Conservation (phyloP, 2,329 filamentous ascomycete species). For the Stagonosporopsis rhizophila region DNA sequence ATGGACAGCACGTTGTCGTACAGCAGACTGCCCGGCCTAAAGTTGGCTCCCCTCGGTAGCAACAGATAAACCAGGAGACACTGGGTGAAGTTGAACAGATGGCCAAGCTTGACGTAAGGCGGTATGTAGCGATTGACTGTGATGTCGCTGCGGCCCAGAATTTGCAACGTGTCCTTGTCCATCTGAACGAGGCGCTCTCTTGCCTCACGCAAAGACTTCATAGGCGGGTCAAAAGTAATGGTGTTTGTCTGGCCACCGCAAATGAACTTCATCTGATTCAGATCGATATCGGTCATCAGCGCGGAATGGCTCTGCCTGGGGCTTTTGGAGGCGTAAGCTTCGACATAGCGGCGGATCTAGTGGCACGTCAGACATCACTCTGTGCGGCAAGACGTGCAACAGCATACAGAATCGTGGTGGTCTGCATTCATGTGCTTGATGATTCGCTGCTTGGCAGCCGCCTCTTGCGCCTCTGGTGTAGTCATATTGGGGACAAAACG, state of each 20-base stretch:
- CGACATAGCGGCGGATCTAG: constrained; percentile 75
- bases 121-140: constrained; percentile 61
- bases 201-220: constrained; percentile 71
- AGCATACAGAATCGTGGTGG: constrained; percentile 70
- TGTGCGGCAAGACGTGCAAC: neutral
- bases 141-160: constrained; percentile 67
- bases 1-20: constrained; percentile 54
- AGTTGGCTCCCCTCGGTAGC: constrained; percentile 40
- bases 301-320: constrained; percentile 63
- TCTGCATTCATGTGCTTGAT: constrained; percentile 87
- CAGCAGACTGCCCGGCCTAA: constrained; percentile 42
- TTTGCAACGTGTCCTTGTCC: constrained; percentile 65
- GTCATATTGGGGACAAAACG: constrained; percentile 30
- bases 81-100: constrained; percentile 62
- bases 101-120: constrained; percentile 55
- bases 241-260: constrained; percentile 58
- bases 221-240: constrained; percentile 73
- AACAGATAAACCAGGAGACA: constrained; percentile 42
- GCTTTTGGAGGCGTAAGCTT: constrained; percentile 70
- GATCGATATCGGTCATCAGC: constrained; percentile 69
- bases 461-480: constrained; percentile 50
- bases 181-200: constrained; percentile 76
- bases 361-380: neutral
- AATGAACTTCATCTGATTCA: constrained; percentile 67
- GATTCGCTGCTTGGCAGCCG: constrained; percentile 65